Conservation (phyloP, 139 green algal species). For the Coelastrella sp. region DNA sequence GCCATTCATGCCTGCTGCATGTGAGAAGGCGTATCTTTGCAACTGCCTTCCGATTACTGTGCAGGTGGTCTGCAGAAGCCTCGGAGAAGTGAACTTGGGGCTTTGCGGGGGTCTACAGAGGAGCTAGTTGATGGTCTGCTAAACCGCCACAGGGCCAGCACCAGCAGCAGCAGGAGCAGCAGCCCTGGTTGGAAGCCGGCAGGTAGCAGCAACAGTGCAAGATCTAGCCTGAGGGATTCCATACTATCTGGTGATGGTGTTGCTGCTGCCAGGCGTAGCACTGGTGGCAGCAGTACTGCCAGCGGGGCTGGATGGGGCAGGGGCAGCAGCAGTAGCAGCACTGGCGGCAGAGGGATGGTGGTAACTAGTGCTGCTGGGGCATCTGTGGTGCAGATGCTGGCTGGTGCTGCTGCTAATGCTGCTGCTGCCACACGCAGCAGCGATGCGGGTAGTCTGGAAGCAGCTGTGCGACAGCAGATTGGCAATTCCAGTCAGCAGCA, state of each 20-base stretch:
- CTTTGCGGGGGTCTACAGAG: background rate
- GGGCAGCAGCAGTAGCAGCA: conserved; percentile 13
- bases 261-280: background rate
- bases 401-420: conserved; percentile 15
- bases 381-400: conserved; percentile 23
- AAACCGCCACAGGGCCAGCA: background rate
- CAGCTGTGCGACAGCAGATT: background rate
- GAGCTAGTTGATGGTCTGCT: background rate
- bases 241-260: background rate
- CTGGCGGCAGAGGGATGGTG: background rate
- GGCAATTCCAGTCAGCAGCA: background rate
- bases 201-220: background rate
- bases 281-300: background rate
- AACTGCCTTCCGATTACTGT: no score
- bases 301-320: background rate
- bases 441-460: background rate
- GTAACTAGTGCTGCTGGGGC: conserved; percentile 5
- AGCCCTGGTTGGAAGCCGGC: background rate
- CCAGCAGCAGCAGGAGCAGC: background rate
- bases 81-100: background rate
- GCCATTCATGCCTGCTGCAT: no score
- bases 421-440: background rate
- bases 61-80: no score
- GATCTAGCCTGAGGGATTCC: background rate
- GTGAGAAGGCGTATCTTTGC: no score